phyloP scores from a whole-genome alignment of 768 basidiomycete genomes.

The Mycena vulgaris region DNA sequence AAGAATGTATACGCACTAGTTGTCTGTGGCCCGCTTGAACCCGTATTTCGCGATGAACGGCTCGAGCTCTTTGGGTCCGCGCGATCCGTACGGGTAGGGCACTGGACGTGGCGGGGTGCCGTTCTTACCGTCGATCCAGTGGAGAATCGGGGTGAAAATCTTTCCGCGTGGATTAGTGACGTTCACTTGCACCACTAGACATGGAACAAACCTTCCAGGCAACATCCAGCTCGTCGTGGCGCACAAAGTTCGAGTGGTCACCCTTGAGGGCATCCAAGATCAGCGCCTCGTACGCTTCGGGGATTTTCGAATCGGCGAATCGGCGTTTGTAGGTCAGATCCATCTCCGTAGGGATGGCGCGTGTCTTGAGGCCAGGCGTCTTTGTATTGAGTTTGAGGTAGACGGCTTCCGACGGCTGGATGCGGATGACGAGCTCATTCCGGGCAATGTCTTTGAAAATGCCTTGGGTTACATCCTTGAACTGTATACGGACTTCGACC shows the following conservation, averaged over 20 bases:
- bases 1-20: conserved; percentile 74
- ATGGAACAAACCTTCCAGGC: conserved; percentile 88
- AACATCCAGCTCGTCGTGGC: conserved; percentile 96
- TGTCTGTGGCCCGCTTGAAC: conserved; percentile 75
- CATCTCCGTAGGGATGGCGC: conserved; percentile 96
- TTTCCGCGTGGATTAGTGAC: conserved; percentile 46
- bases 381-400: conserved; percentile 98
- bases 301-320: conserved; percentile 92
- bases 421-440: conserved; percentile 97
- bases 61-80: conserved; percentile 92
- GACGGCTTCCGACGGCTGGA: conserved; percentile 96
- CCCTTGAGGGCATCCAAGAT: conserved; percentile 97
- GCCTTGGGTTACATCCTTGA: conserved; percentile 88
- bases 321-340: conserved; percentile 98
- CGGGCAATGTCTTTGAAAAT: conserved; percentile 97
- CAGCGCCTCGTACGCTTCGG: conserved; percentile 96
- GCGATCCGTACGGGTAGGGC: conserved; percentile 92
- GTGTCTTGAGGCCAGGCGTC: conserved; percentile 90
- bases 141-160: conserved; percentile 95
- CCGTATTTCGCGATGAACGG: conserved; percentile 83
- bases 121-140: conserved; percentile 92
- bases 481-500: conserved; percentile 31
- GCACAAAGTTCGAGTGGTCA: conserved; percentile 99
- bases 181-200: background rate
- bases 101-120: conserved; percentile 80